Evolutionary conservation across 2,329 filamentous ascomycete species (phyloP).

Genomic region (Talaromyces atroroseus): DNA sequence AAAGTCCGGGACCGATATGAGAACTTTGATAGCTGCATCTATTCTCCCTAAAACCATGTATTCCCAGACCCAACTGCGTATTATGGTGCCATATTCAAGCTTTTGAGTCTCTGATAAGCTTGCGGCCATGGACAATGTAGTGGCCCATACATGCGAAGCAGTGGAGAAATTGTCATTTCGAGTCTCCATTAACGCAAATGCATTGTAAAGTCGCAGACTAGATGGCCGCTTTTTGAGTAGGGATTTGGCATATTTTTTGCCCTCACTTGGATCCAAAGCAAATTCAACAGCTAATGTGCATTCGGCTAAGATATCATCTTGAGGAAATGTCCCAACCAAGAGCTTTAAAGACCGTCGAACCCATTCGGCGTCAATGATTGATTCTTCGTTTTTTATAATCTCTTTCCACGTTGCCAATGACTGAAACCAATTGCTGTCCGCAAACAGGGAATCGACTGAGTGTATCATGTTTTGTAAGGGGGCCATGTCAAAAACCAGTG

Average conservation of each 20-base stretch:
- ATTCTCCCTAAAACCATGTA: slow-evolving; percentile 47
- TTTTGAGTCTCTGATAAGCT: slow-evolving; percentile 32
- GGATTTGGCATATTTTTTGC: slow-evolving; percentile 65
- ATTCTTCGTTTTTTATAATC: slow-evolving; percentile 21
- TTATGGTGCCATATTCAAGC: slow-evolving; percentile 44
- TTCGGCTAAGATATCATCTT: slow-evolving; percentile 54
- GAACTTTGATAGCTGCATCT: slow-evolving; percentile 30
- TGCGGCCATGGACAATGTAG: slow-evolving; percentile 58
- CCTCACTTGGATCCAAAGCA: slow-evolving; percentile 47
- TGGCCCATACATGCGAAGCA: slow-evolving; percentile 60
- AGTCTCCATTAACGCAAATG: slow-evolving; percentile 69
- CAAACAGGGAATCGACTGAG: slow-evolving; percentile 53
- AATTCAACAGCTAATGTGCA: slow-evolving; percentile 67
- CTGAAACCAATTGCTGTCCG: slow-evolving; percentile 42
- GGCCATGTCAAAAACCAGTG: slow-evolving; percentile 27
- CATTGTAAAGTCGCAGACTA: slow-evolving; percentile 67
- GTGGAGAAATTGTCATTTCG: slow-evolving; percentile 52
- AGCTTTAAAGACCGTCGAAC: slow-evolving; percentile 53
- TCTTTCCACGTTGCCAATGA: slow-evolving; percentile 30
- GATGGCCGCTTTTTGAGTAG: slow-evolving; percentile 64
- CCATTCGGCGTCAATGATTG: slow-evolving; percentile 42
- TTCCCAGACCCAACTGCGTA: slow-evolving; percentile 63
- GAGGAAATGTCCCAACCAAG: slow-evolving; percentile 43
- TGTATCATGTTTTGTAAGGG: slow-evolving; percentile 33
- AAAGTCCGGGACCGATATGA: slow-evolving; percentile 37